Conservation (phyloP, 2,329 filamentous ascomycete genomes). For the Monilinia fructicola region DNA sequence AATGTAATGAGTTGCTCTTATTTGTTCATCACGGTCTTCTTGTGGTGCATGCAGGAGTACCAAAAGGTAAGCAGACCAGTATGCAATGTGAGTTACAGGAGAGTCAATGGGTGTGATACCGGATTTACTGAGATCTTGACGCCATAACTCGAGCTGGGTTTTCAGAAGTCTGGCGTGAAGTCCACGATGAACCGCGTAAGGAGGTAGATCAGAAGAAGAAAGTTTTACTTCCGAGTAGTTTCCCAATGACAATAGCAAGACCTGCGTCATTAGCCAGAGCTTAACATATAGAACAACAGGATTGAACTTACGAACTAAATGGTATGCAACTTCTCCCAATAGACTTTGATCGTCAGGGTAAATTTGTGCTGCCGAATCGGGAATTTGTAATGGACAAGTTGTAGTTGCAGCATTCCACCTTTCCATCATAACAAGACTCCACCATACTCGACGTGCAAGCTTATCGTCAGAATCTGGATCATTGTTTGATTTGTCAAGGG, state of each 20-base stretch:
- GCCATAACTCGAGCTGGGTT: constrained; percentile 63
- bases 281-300: neutral
- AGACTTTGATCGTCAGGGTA: constrained; percentile 58
- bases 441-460: constrained; percentile 66
- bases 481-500: constrained; percentile 46
- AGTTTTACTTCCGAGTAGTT: constrained; percentile 52
- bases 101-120: constrained; percentile 51
- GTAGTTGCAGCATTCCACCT: constrained; percentile 71
- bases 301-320: constrained; percentile 60
- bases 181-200: constrained; percentile 44
- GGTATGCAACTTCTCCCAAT: constrained; percentile 63
- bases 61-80: constrained; percentile 68
- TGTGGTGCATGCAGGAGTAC: constrained; percentile 53
- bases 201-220: constrained; percentile 46
- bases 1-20: constrained; percentile 60
- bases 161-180: constrained; percentile 52
- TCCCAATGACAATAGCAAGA: constrained; percentile 58
- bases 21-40: constrained; percentile 55
- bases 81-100: constrained; percentile 63
- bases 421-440: constrained; percentile 69
- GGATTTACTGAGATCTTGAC: constrained; percentile 60
- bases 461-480: constrained; percentile 62
- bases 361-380: constrained; percentile 60
- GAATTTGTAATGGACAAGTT: constrained; percentile 61
- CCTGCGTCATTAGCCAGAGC: constrained; percentile 43